Evolutionary conservation across 176 grass and related monocot genomes (phyloP).

Genomic region (Elaeis guineensis): DNA sequence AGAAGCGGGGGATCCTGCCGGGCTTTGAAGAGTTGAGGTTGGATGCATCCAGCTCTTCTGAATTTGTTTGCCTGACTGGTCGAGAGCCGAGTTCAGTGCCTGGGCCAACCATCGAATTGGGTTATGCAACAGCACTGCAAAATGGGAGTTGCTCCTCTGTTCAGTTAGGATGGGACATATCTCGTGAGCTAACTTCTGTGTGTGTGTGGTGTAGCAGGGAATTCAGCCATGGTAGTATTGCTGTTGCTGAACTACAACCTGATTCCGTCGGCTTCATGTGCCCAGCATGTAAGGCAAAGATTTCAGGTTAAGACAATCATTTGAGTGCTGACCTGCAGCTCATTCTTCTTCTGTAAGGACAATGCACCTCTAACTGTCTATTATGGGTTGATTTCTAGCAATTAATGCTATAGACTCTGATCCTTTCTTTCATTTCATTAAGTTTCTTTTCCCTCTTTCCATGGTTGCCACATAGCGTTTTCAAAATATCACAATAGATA

Average conservation of each 20-base stretch:
- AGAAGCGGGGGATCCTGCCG: conserved; percentile 26
- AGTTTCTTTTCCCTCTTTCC: too few species aligned
- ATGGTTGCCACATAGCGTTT: too few species aligned
- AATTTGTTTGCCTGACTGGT: conserved; percentile 17
- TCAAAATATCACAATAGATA: too few species aligned
- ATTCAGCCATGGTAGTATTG: neutral
- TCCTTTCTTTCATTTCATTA: too few species aligned
- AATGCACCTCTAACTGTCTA: too few species aligned
- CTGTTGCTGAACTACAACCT: neutral
- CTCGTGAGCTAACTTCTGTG: neutral
- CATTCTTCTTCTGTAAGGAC: too few species aligned
- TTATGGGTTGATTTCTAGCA: too few species aligned
- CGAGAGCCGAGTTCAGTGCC: conserved; percentile 23
- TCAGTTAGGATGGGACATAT: conserved; percentile 69
- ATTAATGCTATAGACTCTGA: too few species aligned
- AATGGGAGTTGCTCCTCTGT: conserved; percentile 20
- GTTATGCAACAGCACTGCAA: conserved; percentile 40
- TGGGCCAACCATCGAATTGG: conserved; percentile 47
- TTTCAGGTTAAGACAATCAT: neutral
- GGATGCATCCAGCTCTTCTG: neutral
- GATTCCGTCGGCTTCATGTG: neutral
- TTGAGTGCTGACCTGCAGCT: neutral
- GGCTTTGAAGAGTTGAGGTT: conserved; percentile 4
- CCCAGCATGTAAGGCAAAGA: conserved; percentile 2
- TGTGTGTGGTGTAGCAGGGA: neutral